These are phyloP conservation scores for Plasmodium reichenowi DNA, from an alignment of 169 alveolate genomes.

Conservation along the genomic window DNA sequence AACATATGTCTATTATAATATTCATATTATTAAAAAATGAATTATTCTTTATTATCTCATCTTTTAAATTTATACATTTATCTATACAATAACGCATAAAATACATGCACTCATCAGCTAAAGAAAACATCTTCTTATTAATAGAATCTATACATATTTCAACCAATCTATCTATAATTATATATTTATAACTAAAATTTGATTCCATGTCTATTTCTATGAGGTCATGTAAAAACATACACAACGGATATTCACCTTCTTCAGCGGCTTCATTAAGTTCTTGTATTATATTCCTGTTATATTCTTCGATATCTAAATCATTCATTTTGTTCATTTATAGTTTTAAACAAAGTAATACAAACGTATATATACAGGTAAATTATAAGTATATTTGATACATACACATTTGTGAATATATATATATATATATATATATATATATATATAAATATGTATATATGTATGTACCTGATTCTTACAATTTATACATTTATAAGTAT, in stretches of 20 bases:
- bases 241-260: conserved; percentile 57
- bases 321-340: conserved; percentile 26
- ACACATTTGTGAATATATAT: too few relatives aligned
- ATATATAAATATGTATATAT: too few relatives aligned
- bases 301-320: conserved; percentile 60
- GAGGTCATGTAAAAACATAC: conserved; percentile 53
- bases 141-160: conserved; percentile 59
- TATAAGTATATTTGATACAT: too few relatives aligned
- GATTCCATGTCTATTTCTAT: conserved; percentile 75
- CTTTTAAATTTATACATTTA: conserved; percentile 49
- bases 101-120: conserved; percentile 67
- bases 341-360: not conserved
- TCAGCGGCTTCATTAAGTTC: conserved; percentile 62
- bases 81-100: conserved; percentile 65
- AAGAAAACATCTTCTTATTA: conserved; percentile 19
- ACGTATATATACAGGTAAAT: too few relatives aligned
- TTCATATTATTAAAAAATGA: conserved; percentile 40
- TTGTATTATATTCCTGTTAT: conserved; percentile 55
- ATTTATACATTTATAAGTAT: too few relatives aligned
- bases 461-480: too few relatives aligned
- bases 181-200: conserved; percentile 52
- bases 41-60: conserved; percentile 13
- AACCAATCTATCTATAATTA: conserved; percentile 37
- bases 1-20: conserved; percentile 29
- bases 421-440: too few relatives aligned